Conservation (phyloP, 306 rosid genomes). For the Vigna nakashimae region DNA sequence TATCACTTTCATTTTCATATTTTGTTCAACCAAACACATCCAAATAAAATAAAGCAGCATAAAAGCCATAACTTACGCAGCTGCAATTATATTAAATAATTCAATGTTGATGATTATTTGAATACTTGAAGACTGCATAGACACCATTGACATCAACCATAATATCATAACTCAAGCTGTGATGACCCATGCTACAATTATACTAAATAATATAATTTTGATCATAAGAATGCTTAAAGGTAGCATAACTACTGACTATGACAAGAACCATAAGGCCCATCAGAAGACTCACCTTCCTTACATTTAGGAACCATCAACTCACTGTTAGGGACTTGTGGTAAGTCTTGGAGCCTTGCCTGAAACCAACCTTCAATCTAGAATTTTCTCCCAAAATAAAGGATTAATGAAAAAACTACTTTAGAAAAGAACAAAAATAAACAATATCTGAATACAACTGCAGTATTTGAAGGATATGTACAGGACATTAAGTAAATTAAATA, state of each 20-base stretch:
- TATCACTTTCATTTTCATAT: conserved; percentile 24
- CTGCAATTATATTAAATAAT: conserved; percentile 6
- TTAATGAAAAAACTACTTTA: neutral
- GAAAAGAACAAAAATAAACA: neutral
- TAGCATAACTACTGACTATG: conserved; percentile 32
- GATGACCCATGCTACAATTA: neutral
- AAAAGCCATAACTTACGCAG: conserved; percentile 9
- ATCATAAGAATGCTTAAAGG: conserved; percentile 19
- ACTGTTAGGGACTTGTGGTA: conserved; percentile 49
- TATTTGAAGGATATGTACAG: neutral
- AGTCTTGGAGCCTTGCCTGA: conserved; percentile 59
- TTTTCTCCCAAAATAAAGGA: conserved; percentile 8
- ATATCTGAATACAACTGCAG: neutral
- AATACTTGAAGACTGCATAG: conserved; percentile 18
- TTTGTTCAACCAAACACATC: conserved; percentile 31
- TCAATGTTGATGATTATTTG: neutral
- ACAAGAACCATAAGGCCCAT: conserved; percentile 50
- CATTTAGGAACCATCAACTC: conserved; percentile 43
- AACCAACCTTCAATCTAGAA: conserved; percentile 83
- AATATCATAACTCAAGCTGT: neutral
- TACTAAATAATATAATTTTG: conserved; percentile 17
- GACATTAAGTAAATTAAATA: neutral
- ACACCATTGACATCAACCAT: neutral
- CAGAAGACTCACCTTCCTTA: conserved; percentile 54
- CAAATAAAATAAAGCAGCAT: conserved; percentile 31